phyloP scores from a whole-genome alignment of 2,329 filamentous ascomycete genomes.

The Penicillium sp. region DNA sequence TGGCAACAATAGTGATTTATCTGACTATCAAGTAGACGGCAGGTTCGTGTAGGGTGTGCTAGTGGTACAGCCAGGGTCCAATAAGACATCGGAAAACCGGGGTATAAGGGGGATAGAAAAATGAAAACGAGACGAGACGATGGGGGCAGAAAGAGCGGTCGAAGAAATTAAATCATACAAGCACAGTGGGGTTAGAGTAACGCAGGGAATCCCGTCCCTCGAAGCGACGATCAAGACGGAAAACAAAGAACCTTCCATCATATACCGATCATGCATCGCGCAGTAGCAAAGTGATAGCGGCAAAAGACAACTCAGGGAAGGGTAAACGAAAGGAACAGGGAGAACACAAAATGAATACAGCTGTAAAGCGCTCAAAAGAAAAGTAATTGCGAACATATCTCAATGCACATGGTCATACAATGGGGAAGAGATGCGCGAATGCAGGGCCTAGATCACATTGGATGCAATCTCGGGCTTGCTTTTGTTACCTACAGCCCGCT shows the following conservation, averaged over 20 bases:
- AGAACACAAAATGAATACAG: conserved; percentile 13
- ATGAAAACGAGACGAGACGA: conserved; percentile 24
- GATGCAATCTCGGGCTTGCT: conserved; percentile 21
- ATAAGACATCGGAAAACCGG: conserved; percentile 35
- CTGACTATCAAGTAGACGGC: conserved; percentile 22
- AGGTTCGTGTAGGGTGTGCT: conserved; percentile 25
- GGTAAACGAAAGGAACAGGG: neutral
- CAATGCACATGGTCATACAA: conserved; percentile 32
- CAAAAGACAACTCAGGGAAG: neutral
- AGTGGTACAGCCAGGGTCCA: conserved; percentile 36
- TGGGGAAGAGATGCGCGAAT: conserved; percentile 15
- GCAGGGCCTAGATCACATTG: conserved; percentile 42
- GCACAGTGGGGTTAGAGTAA: conserved; percentile 8
- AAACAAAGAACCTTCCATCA: conserved; percentile 20
- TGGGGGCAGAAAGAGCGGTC: conserved; percentile 5
- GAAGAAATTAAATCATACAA: conserved; percentile 8
- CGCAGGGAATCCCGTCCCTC: conserved; percentile 25
- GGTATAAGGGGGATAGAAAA: conserved; percentile 32
- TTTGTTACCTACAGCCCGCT: conserved; percentile 39
- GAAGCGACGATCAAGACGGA: conserved; percentile 10
- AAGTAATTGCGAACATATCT: conserved; percentile 26
- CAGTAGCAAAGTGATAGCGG: conserved; percentile 5
- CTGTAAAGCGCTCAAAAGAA: conserved; percentile 16
- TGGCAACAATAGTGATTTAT: conserved; percentile 23
- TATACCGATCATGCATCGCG: conserved; percentile 24